These are phyloP conservation scores for Pleurotus tuoliensis DNA, from an alignment of 768 basidiomycete species.

Conservation along the genomic window DNA sequence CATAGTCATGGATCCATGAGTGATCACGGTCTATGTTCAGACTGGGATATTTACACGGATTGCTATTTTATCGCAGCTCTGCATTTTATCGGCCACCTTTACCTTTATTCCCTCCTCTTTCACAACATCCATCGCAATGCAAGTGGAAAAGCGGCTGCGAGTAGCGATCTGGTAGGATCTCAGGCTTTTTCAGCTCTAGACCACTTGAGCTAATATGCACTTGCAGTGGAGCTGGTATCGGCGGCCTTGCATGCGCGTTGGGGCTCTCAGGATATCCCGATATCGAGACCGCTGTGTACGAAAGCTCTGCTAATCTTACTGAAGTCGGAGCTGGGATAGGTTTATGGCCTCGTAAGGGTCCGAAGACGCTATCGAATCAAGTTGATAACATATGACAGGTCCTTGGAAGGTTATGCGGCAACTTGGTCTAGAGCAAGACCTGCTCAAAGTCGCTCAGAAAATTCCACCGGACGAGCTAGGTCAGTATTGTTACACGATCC, in stretches of 20 bases:
- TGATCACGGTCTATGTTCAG: too few relatives aligned
- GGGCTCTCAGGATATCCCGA: conserved; percentile 46
- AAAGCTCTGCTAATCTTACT: conserved; percentile 43
- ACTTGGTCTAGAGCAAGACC: conserved; percentile 43
- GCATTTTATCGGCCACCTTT: neutral
- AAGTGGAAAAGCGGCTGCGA: conserved; percentile 30
- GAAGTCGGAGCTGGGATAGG: conserved; percentile 66
- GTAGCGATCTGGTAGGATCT: conserved; percentile 52
- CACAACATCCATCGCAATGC: neutral
- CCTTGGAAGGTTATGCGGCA: conserved; percentile 45
- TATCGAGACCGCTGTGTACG: conserved; percentile 55
- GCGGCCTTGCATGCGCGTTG: conserved; percentile 42
- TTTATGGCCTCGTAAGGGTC: conserved; percentile 40
- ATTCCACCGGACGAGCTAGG: conserved; percentile 34
- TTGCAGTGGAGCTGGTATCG: conserved; percentile 49
- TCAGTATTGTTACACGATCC: conserved; percentile 13
- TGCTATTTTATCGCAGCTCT: too few relatives aligned
- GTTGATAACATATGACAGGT: conserved; percentile 22
- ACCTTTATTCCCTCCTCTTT: neutral
- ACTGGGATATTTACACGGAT: too few relatives aligned
- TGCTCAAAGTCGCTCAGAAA: conserved; percentile 34
- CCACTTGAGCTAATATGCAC: conserved; percentile 11
- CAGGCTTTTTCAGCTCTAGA: conserved; percentile 9
- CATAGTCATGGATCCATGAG: too few relatives aligned
- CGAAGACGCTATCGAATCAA: conserved; percentile 1